These are phyloP conservation scores for Paracamarosporium sp. DNA, from an alignment of 2,329 filamentous ascomycete species.

Conservation along the genomic window DNA sequence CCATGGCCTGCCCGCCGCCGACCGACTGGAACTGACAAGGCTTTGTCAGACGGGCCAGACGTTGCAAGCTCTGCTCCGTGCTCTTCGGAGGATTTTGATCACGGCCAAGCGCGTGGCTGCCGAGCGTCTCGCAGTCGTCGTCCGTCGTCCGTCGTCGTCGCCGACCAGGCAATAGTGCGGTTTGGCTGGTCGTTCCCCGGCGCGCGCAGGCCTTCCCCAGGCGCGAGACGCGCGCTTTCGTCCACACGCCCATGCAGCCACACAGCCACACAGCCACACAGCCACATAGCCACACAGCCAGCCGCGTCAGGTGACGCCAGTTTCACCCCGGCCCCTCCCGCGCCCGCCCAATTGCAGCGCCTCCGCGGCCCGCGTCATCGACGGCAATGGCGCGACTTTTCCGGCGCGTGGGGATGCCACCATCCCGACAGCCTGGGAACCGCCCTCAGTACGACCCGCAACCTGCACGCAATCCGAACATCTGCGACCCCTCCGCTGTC, in stretches of 20 bases:
- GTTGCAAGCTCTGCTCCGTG: not conserved
- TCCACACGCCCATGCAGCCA: slow-evolving; percentile 18
- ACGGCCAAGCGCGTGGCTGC: not conserved
- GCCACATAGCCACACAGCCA: too few relatives aligned
- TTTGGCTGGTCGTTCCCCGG: too few relatives aligned
- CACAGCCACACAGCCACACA: slow-evolving; percentile 20
- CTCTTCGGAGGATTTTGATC: slow-evolving; percentile 1
- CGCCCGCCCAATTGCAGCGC: not conserved
- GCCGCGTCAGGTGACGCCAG: not conserved
- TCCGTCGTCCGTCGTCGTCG: slow-evolving; percentile 15
- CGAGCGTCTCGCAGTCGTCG: too few relatives aligned
- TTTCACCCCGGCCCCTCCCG: too few relatives aligned
- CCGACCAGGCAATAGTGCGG: slow-evolving; percentile 34
- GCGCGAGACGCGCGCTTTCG: slow-evolving; percentile 14
- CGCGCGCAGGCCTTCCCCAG: too few relatives aligned
- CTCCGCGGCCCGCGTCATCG: not conserved
- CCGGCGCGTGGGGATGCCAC: not conserved
- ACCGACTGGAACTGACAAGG: slow-evolving; percentile 11
- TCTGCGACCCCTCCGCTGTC: slow-evolving; percentile 25
- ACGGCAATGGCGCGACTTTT: slow-evolving; percentile 10
- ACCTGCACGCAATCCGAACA: slow-evolving; percentile 29
- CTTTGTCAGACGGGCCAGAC: slow-evolving; percentile 6
- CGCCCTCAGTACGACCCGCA: slow-evolving; percentile 1
- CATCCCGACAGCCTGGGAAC: slow-evolving; percentile 15
- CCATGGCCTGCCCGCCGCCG: slow-evolving; percentile 1